Evolutionary conservation across 371 early-diverging fungal species (phyloP).

Genomic region (Blakeslea trispora): DNA sequence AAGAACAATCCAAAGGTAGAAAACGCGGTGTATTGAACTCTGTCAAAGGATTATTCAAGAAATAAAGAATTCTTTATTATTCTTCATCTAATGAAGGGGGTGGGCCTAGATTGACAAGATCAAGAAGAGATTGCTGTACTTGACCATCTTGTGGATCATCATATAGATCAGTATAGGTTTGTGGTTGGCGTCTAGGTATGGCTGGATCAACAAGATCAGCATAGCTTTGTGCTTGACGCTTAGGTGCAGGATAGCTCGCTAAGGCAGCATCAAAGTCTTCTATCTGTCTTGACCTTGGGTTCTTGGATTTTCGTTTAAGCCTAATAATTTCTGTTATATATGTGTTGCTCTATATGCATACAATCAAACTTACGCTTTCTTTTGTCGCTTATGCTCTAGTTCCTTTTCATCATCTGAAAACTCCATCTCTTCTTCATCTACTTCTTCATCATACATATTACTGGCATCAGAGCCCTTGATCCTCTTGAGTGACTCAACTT

Average conservation of each 20-base stretch:
- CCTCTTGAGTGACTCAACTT: constrained; percentile 62
- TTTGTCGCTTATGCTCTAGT: constrained; percentile 51
- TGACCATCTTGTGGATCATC: background rate
- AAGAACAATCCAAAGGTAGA: constrained; percentile 17
- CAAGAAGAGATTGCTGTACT: background rate
- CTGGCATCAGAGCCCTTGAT: constrained; percentile 91
- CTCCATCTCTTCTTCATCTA: constrained; percentile 76
- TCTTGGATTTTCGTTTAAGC: background rate
- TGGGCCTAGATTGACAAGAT: constrained; percentile 4
- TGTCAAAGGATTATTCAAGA: constrained; percentile 44
- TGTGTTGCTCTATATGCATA: constrained; percentile 5
- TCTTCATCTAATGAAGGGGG: constrained; percentile 8
- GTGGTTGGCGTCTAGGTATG: background rate
- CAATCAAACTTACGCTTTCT: constrained; percentile 29
- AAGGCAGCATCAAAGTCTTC: constrained; percentile 29
- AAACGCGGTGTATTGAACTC: constrained; percentile 30
- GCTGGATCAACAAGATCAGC: constrained; percentile 12
- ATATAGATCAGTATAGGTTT: background rate
- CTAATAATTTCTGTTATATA: too few relatives aligned
- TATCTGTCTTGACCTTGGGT: background rate
- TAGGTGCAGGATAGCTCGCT: constrained; percentile 24
- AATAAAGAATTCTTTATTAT: constrained; percentile 24
- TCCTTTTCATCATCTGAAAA: constrained; percentile 92
- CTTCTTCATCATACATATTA: constrained; percentile 92
- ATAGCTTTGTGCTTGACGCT: constrained; percentile 38